Evolutionary conservation across 2,329 filamentous ascomycete genomes (phyloP).

Genomic region (Penicillium vulpinum): DNA sequence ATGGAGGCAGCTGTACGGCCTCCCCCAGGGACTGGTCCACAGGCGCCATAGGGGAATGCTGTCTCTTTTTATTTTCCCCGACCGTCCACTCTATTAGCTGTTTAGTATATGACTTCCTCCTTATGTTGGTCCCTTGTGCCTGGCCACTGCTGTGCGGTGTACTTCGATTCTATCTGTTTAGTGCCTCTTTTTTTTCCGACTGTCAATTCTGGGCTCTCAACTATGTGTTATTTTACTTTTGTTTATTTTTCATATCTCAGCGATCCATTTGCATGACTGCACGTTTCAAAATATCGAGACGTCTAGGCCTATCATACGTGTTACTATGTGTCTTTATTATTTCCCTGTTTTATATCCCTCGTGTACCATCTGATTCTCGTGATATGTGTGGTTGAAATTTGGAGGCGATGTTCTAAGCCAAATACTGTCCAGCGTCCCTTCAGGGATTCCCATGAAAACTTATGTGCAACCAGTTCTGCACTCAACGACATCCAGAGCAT

Average conservation of each 20-base stretch:
- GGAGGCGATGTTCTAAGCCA: neutral
- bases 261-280: slow-evolving; percentile 5
- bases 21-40: slow-evolving; percentile 3
- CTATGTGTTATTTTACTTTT: neutral
- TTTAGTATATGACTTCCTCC: neutral
- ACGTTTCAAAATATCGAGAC: neutral
- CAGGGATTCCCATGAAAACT: slow-evolving; percentile 15
- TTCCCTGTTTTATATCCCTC: slow-evolving; percentile 17
- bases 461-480: slow-evolving; percentile 15
- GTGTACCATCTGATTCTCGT: slow-evolving; percentile 15
- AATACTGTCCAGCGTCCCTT: slow-evolving; percentile 4
- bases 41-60: neutral
- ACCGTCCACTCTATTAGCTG: neutral
- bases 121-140: neutral
- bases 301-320: neutral
- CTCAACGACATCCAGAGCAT: slow-evolving; percentile 6
- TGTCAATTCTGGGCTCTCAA: neutral
- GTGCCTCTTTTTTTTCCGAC: neutral
- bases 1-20: slow-evolving; percentile 11
- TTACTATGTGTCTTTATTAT: slow-evolving; percentile 6
- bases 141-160: slow-evolving; percentile 16
- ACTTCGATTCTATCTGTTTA: neutral
- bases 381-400: slow-evolving; percentile 4
- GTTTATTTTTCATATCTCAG: slow-evolving; percentile 8
- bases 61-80: neutral